Conservation (phyloP, 148 eudicot species). For the Silene uniflora region DNA sequence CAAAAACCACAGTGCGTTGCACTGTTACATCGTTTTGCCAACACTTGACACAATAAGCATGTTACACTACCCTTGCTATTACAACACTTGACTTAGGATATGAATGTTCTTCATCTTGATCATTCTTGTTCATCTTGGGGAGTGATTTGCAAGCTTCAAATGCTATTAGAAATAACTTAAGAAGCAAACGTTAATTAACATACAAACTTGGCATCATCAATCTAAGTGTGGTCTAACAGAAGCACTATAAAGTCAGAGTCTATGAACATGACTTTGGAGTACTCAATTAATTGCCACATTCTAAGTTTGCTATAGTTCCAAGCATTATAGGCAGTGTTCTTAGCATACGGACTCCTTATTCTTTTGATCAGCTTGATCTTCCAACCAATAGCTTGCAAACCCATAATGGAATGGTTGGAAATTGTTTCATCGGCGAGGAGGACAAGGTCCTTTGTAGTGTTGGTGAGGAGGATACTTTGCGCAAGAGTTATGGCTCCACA, state of each 20-base stretch:
- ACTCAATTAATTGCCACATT: constrained; percentile 63
- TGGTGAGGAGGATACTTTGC: constrained; percentile 61
- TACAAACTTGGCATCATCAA: too few relatives aligned
- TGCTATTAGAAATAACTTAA: too few relatives aligned
- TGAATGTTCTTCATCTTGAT: too few relatives aligned
- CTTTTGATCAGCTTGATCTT: constrained; percentile 44
- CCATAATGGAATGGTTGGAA: constrained; percentile 37
- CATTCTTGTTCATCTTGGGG: too few relatives aligned
- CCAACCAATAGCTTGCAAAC: constrained; percentile 62
- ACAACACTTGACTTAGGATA: too few relatives aligned
- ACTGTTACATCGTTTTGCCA: too few relatives aligned
- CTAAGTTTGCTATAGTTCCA: constrained; percentile 83
- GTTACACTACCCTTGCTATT: too few relatives aligned
- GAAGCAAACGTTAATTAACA: too few relatives aligned
- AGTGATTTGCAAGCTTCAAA: too few relatives aligned
- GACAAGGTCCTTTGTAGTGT: constrained; percentile 60
- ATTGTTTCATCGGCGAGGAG: constrained; percentile 57
- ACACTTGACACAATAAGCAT: too few relatives aligned
- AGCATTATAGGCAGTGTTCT: constrained; percentile 43
- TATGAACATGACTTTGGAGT: constrained; percentile 57
- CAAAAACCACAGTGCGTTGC: too few relatives aligned
- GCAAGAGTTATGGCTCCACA: constrained; percentile 81
- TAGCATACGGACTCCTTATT: constrained; percentile 51
- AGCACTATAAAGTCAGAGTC: constrained; percentile 60
- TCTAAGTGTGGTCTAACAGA: too few relatives aligned